Evolutionary conservation across 2,329 filamentous ascomycete species (phyloP), one percentile per base, ranked within the genome.

Genomic region (Leptosphaerulina australis): DNA sequence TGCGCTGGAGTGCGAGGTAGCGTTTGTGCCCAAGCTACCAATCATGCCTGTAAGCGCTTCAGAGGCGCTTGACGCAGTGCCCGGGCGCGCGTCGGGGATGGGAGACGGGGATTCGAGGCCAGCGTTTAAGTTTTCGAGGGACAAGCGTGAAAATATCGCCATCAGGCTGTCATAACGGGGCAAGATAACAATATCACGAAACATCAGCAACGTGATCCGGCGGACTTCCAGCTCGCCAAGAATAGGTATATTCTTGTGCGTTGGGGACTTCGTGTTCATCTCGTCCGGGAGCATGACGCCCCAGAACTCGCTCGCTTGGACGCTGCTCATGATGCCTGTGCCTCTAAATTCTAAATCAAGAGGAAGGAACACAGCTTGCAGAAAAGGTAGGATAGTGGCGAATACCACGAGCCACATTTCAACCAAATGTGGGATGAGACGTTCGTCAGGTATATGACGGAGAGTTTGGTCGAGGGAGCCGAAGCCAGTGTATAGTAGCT

Each of bases 391-490:
- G 28, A 97, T 90, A 5, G 84, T 88, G 2, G 91, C 93, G 65
- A 97, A 97, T 0, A 94, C 92, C 36, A 94, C 86, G 51, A 95
- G 84, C 94, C 94, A 99, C 67, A 97, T 86, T 68, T 96, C 91
- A 2, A 97, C 93, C 0, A 99, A 79, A 47, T 91, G 86, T 0
- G 91, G 90, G 17, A 97, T 91, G n/a, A 97, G 82, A 25, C 88
- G 84, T 53, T 96, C 92, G 66, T 97, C 93, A 0, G 90, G 82
- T 0, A 91, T 86, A 35, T 84, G 84, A 39, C 87, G 83, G 14
- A 97, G 77, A 0, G 90, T 92, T 58, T 92, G 88, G 60, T 96
- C 93, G 2, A 99, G 80, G 2, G 88, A 91, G 22, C 83, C 81
- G 67, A 97, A 99, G 1, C 94, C 94, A 0, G 89, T 88, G n/a